Conservation (phyloP, 352 stramenopile genomes). For the Thalassiosira mediterranea region DNA sequence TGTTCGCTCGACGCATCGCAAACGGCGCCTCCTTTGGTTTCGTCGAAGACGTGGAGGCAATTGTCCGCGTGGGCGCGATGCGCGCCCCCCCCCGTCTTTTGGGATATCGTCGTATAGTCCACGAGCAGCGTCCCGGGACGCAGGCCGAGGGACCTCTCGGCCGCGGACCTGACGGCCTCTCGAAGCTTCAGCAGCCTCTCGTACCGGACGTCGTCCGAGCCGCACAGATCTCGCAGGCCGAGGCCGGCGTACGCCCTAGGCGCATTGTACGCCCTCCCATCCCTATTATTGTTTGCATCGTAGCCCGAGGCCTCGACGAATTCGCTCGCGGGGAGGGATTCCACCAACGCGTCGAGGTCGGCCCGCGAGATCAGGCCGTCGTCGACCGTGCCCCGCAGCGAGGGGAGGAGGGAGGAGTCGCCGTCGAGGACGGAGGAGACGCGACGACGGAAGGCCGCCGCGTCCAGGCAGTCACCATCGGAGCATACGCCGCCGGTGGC, state of each 20-base stretch:
- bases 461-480: slow-evolving; percentile 9
- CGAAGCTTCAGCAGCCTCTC: slow-evolving; percentile 40
- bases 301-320: slow-evolving; percentile 48
- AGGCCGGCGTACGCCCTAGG: slow-evolving; percentile 31
- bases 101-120: slow-evolving; percentile 52
- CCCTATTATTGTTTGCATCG: slow-evolving; percentile 23
- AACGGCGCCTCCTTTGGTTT: slow-evolving; percentile 1
- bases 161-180: slow-evolving; percentile 29
- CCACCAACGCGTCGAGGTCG: slow-evolving; percentile 20
- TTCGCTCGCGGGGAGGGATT: slow-evolving; percentile 12
- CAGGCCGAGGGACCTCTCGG: slow-evolving; percentile 34
- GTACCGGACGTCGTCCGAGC: slow-evolving; percentile 17
- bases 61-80: slow-evolving; percentile 54
- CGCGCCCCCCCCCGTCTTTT: slow-evolving; percentile 42
- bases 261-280: slow-evolving; percentile 28
- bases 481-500: background rate
- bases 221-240: slow-evolving; percentile 32
- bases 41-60: slow-evolving; percentile 49
- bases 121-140: slow-evolving; percentile 46
- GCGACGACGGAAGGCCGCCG: slow-evolving; percentile 12
- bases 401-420: slow-evolving; percentile 20
- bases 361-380: slow-evolving; percentile 13
- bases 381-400: slow-evolving; percentile 36
- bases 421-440: slow-evolving; percentile 23
- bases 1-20: slow-evolving; percentile 33